phyloP scores from a whole-genome alignment of 345 rosid species.

The Hypericum perforatum region DNA sequence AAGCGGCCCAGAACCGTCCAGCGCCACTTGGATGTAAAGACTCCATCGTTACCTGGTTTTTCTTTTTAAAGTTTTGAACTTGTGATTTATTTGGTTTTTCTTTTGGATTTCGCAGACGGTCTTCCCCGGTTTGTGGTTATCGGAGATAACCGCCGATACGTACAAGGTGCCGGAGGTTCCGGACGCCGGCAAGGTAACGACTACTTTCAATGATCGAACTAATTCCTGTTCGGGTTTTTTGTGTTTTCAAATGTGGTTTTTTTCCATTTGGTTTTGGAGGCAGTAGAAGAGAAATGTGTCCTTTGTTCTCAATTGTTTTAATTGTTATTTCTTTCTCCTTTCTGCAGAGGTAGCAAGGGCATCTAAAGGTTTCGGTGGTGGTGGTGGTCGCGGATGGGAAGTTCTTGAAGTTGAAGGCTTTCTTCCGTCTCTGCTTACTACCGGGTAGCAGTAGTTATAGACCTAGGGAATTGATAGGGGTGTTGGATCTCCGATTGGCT shows the following conservation, averaged over 20 bases:
- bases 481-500: slow-evolving; percentile 19
- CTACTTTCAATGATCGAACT: background rate
- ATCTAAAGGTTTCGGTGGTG: background rate
- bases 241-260: too few relatives aligned
- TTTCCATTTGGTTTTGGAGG: slow-evolving; percentile 8
- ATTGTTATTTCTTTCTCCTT: background rate
- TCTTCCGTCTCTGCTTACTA: slow-evolving; percentile 8
- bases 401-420: too few relatives aligned
- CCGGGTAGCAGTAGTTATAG: slow-evolving; percentile 16
- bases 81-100: background rate
- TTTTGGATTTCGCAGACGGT: slow-evolving; percentile 32
- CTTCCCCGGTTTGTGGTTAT: slow-evolving; percentile 62
- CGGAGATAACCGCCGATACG: slow-evolving; percentile 46
- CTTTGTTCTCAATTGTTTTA: background rate
- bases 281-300: slow-evolving; percentile 1
- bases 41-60: background rate
- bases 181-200: slow-evolving; percentile 44
- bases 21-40: slow-evolving; percentile 53
- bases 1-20: slow-evolving; percentile 53
- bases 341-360: slow-evolving; percentile 30
- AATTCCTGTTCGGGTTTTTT: background rate
- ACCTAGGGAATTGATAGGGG: slow-evolving; percentile 20
- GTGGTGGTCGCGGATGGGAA: slow-evolving; percentile 6
- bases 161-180: slow-evolving; percentile 41
- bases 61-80: slow-evolving; percentile 2